Evolutionary conservation across 2,329 filamentous ascomycete species (phyloP).

Genomic region (Penicillium sp.): DNA sequence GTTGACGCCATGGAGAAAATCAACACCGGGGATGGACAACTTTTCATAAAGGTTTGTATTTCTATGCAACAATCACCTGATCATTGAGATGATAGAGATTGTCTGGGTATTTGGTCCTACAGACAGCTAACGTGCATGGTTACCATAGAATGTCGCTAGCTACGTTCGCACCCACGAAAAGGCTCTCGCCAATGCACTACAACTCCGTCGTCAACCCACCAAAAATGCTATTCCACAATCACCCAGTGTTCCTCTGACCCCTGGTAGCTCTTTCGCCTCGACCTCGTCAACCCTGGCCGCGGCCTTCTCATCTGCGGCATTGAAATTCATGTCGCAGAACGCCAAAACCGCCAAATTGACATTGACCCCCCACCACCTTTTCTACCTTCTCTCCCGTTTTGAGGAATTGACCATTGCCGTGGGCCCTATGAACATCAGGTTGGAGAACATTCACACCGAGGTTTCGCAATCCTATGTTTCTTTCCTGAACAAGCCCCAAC

Average conservation of each 20-base stretch:
- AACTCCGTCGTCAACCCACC: constrained; percentile 70
- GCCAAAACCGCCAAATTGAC: constrained; percentile 89
- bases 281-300: constrained; percentile 72
- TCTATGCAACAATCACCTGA: not conserved
- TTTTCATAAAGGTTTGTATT: constrained; percentile 48
- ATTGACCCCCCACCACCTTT: constrained; percentile 92
- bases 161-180: constrained; percentile 98
- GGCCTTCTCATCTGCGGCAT: constrained; percentile 79
- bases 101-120: not conserved
- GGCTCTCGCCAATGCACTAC: constrained; percentile 90
- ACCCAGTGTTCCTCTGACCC: constrained; percentile 56
- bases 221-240: constrained; percentile 63
- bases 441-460: constrained; percentile 91
- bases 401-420: constrained; percentile 88
- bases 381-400: constrained; percentile 92
- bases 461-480: constrained; percentile 88
- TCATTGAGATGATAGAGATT: not conserved
- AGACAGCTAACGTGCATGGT: constrained; percentile 3
- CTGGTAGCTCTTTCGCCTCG: constrained; percentile 59
- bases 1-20: constrained; percentile 48
- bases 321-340: constrained; percentile 80
- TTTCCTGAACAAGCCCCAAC: constrained; percentile 81
- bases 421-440: constrained; percentile 90
- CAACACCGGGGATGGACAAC: constrained; percentile 52
- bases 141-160: constrained; percentile 77